Percentiles rank a stretch among this genome's conserved stretches.
phyloP scores from a whole-genome alignment of 495 filamentous ascomycete genomes.

The Pyrenula aspistea region DNA sequence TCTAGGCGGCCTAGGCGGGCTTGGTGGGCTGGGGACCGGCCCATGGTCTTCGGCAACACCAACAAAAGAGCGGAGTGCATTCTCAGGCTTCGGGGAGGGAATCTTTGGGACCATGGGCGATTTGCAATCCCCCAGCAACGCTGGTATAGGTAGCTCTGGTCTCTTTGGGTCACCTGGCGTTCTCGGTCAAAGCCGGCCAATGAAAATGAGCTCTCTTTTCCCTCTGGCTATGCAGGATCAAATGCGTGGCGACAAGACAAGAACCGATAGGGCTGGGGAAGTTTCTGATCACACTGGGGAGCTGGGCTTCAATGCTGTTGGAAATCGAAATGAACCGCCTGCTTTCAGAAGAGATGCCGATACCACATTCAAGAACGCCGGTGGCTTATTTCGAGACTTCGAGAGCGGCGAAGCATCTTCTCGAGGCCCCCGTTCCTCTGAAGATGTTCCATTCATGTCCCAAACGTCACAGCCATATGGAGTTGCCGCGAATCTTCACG shows the following conservation, averaged over 20 bases:
- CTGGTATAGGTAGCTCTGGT: constrained; percentile 43
- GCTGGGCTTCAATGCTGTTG: not conserved
- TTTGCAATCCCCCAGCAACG: constrained; percentile 61
- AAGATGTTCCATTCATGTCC: not conserved
- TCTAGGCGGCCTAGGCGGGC: constrained; percentile 47
- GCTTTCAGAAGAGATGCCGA: not conserved
- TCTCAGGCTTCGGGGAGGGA: constrained; percentile 59
- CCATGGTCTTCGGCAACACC: constrained; percentile 56
- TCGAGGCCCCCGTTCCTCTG: not conserved
- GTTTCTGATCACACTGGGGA: not conserved
- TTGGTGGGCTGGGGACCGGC: constrained; percentile 38
- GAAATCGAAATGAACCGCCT: not conserved
- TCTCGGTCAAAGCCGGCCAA: constrained; percentile 50
- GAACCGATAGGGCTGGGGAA: constrained; percentile 18
- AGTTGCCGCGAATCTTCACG: not conserved
- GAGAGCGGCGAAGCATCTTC: not conserved
- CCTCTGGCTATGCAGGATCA: constrained; percentile 82
- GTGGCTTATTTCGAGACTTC: not conserved
- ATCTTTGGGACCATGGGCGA: constrained; percentile 63
- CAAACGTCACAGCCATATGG: not conserved
- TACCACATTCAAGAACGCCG: not conserved
- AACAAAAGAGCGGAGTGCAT: constrained; percentile 56
- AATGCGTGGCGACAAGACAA: constrained; percentile 43
- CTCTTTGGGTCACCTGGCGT: constrained; percentile 39
- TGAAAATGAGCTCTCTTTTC: constrained; percentile 80